phyloP scores from a whole-genome alignment of 2,329 filamentous ascomycete species.

The Ophiostoma sp. region DNA sequence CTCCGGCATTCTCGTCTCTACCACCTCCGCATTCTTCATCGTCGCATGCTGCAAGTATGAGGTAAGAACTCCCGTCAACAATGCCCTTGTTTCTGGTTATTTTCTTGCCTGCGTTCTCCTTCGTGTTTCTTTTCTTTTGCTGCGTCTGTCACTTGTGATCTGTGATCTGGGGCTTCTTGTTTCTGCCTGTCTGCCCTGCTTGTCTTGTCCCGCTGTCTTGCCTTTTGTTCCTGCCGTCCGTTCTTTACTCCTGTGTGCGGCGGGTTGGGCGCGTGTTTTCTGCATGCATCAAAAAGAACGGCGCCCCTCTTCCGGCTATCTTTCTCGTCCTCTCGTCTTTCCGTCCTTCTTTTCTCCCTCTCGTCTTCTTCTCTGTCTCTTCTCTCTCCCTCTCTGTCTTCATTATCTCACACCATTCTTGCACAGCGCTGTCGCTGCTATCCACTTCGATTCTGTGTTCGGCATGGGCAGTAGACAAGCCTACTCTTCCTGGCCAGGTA shows the following conservation, averaged over 20 bases:
- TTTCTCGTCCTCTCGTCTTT: neutral
- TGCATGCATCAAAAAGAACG: slow-evolving; percentile 8
- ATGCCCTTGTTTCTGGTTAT: slow-evolving; percentile 1
- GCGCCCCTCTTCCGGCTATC: neutral
- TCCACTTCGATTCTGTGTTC: slow-evolving; percentile 27
- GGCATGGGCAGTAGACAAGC: slow-evolving; percentile 25
- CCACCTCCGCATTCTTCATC: neutral
- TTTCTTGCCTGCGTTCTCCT: neutral
- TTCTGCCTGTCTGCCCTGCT: neutral
- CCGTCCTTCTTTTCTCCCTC: neutral
- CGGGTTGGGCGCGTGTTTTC: neutral
- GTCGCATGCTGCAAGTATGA: slow-evolving; percentile 4
- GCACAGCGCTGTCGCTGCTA: slow-evolving; percentile 25
- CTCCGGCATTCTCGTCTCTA: neutral
- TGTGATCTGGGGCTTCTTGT: neutral
- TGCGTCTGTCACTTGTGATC: neutral
- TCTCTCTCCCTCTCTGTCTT: neutral
- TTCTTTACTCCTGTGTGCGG: neutral
- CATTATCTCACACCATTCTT: slow-evolving; percentile 17
- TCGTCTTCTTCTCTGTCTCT: neutral
- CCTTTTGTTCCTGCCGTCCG: slow-evolving; percentile 6
- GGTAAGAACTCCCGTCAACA: neutral
- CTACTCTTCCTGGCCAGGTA: slow-evolving; percentile 27
- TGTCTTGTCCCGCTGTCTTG: neutral
- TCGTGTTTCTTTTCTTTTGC: neutral